Base-by-base conservation (phyloP, 306 rosid species). In the Vachellia collinsii region DNA sequence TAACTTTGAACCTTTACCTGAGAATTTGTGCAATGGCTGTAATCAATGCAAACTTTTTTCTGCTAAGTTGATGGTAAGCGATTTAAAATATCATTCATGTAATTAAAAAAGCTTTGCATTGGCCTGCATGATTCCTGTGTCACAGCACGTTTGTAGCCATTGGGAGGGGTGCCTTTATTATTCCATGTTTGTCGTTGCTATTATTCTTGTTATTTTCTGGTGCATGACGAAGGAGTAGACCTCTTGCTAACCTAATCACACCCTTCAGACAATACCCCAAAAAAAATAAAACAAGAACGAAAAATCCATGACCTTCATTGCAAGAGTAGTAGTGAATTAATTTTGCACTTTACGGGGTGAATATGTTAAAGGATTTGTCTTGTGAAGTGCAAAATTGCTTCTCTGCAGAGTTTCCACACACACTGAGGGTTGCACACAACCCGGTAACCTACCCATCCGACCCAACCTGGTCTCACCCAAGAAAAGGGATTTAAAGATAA, bases 1-100 rank as follows among this genome's bases (percentile, higher is more conserved):
- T 72, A 66, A 34, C 38, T 37, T 41, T 75, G 61, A 25, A 37
- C 29, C 69, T 50, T 39, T 56, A 56, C 56, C 80, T 50, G 70
- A 46, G 63, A 67, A 39, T 72, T 58, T 65, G 68, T 66, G 43
- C 81, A 78, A 53, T 69, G 51, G 79, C 71, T 84, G 83, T 79
- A 76, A 76, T 79, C 78, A 79, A 65, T 56, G n/a, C 41, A 66
- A 71, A 70, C 0, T 69, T 78, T 25, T 62, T 73, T 62, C 3
- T 14, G 10, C 46, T 14, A 58, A 48, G 25, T 37, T 16, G 34
- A 50, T 68, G 54, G 8, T 16, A 39, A 37, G 29, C 22, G 47
- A 68, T 64, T n/a, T 11, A 8, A 64, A 46, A 59, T 61, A 68
- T 44, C 39, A 72, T 70, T 75, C 77, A 39, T n/a, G 66, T 41